A percentile compares a stretch with the other conserved stretches of the same genome.
Conservation (phyloP, 129 eudicot genomes). For the Ambrosia trifida region DNA sequence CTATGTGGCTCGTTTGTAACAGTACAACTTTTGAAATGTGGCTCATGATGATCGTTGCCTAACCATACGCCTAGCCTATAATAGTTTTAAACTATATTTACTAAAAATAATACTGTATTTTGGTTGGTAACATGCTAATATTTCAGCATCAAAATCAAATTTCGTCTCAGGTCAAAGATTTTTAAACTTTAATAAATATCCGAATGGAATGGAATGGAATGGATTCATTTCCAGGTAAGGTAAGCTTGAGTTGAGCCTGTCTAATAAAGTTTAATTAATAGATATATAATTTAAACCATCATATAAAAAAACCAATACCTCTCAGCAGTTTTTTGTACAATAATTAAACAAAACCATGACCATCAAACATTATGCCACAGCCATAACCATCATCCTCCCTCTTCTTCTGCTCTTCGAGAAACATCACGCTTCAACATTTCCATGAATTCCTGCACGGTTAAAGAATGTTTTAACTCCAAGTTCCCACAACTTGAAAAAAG, state of each 20-base stretch:
- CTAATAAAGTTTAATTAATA: neutral
- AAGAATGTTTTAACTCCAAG: neutral
- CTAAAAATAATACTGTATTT: too few species aligned
- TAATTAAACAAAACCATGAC: constrained; percentile 16
- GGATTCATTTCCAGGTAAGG: too few species aligned
- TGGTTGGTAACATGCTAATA: too few species aligned
- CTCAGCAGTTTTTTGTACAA: constrained; percentile 31
- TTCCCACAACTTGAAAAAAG: neutral
- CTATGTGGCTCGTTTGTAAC: too few species aligned
- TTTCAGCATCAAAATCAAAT: too few species aligned
- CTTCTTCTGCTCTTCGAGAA: constrained; percentile 44
- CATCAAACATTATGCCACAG: constrained; percentile 8
- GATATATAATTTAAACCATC: neutral
- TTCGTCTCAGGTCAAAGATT: too few species aligned
- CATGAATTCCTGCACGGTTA: constrained; percentile 59
- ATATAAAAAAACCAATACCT: neutral
- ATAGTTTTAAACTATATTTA: too few species aligned
- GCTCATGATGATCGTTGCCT: too few species aligned
- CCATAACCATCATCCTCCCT: constrained; percentile 31
- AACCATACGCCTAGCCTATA: too few species aligned
- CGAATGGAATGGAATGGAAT: too few species aligned
- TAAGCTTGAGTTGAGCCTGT: neutral
- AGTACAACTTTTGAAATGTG: too few species aligned
- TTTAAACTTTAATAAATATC: too few species aligned
- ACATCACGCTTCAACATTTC: constrained; percentile 65